Evolutionary conservation across 2,329 filamentous ascomycete genomes (phyloP), one percentile per base, ranked within the genome.

Genomic region (Leptosphaerulina australis): DNA sequence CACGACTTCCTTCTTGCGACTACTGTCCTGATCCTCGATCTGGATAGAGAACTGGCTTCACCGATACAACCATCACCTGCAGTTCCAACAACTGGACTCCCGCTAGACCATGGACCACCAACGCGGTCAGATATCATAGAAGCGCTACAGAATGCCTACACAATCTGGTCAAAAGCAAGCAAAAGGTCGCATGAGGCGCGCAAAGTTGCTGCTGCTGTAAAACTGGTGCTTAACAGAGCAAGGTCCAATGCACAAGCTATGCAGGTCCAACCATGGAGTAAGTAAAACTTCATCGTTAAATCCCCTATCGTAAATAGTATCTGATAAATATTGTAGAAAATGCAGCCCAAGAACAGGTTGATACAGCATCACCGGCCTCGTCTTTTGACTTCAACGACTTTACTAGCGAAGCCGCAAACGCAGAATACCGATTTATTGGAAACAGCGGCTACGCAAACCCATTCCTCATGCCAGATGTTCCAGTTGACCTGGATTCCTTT

Each of bases 1-100:
- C 74, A 78, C 46, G 77, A 79, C 51, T 79, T 80, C 36, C 63
- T 81, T 6, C 68, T 79, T 2, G 79, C 78, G 1, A 75, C 76
- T 33, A 79, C 77, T 50, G 70, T 81, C 15, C 59, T 81, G 3
- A 75, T 76, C 28, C 65, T 79, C 3, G 77, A 79, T 45, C 63
- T 77, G 14, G 68, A 71, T 35, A 64, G 63, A 15, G 67, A 69
- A 5, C 29, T 68, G 15, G 35, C 48, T 1, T 45, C 50, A 8
- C 61, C 64, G 5, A 39, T 64, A 11, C 55, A 54, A 24, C 25
- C 17, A 11, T 17, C 33, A 14, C 17, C 35, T 5, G 28, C 34
- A 4, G 15, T 15, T 4, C 31, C 37, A 8, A 49, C 44, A 10
- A 55, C 35, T 18, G 56, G 56, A 11, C 47, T 60, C 22, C 48